Conservation (phyloP, 2,329 filamentous ascomycete species). For the Colletotrichum costaricense region DNA sequence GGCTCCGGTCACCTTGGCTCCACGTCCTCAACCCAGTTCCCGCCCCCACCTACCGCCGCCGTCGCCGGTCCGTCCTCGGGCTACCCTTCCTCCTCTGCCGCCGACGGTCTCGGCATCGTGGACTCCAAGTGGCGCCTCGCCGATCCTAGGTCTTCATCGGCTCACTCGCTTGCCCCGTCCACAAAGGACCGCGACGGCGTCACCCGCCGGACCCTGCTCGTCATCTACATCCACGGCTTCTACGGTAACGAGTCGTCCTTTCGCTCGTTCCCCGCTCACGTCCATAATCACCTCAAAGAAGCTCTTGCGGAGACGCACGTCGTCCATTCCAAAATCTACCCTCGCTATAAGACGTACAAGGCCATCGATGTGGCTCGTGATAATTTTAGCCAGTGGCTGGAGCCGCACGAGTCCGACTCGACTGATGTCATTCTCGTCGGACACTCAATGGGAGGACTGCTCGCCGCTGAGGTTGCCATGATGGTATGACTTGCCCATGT, state of each 20-base stretch:
- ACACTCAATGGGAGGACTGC: constrained; percentile 89
- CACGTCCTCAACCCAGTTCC: constrained; percentile 26
- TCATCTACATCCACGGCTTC: constrained; percentile 92
- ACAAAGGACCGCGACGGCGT: constrained; percentile 34
- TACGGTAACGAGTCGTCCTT: constrained; percentile 91
- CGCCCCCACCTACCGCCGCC: constrained; percentile 7
- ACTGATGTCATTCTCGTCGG: constrained; percentile 88
- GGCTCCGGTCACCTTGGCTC: constrained; percentile 25
- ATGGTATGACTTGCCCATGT: constrained; percentile 54
- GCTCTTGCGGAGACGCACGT: constrained; percentile 78
- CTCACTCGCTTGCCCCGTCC: constrained; percentile 48
- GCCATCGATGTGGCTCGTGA: constrained; percentile 80
- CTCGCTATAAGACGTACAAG: constrained; percentile 81
- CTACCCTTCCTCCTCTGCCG: not conserved
- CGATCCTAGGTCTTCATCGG: constrained; percentile 62
- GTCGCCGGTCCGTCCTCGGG: not conserved
- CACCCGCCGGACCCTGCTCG: constrained; percentile 69
- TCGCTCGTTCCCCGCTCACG: constrained; percentile 86
- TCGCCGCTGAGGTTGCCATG: constrained; percentile 83
- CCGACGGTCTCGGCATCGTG: not conserved
- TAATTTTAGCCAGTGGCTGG: constrained; percentile 85
- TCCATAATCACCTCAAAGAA: constrained; percentile 79
- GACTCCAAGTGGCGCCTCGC: constrained; percentile 38
- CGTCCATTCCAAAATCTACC: constrained; percentile 89
- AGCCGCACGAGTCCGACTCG: constrained; percentile 77